phyloP scores from a whole-genome alignment of 352 stramenopile species.

The Globisporangium carolinianum region DNA sequence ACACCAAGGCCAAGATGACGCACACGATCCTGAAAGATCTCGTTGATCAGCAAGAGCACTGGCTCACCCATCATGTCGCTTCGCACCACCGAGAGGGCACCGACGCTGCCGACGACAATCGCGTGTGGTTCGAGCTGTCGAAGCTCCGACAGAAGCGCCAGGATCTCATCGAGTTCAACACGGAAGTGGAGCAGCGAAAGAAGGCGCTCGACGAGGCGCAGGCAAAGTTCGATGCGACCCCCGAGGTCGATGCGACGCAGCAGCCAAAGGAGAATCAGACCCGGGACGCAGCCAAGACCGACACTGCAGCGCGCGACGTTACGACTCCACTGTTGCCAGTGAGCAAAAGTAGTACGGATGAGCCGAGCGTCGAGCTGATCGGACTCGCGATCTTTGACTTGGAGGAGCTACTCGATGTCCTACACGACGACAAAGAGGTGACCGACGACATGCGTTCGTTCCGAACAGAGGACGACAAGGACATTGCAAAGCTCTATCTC shows the following conservation, averaged over 20 bases:
- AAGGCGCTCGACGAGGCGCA: constrained; percentile 6
- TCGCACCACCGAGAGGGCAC: constrained; percentile 15
- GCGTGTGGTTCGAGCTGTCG: constrained; percentile 21
- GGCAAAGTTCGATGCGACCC: constrained; percentile 9
- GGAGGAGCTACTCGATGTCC: constrained; percentile 26
- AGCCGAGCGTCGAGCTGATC: constrained; percentile 22
- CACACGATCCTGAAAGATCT: constrained; percentile 25
- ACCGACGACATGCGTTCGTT: constrained; percentile 38
- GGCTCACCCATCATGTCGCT: constrained; percentile 27
- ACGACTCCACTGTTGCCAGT: not conserved
- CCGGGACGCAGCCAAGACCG: too few species aligned
- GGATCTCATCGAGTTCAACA: constrained; percentile 30
- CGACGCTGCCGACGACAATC: constrained; percentile 15
- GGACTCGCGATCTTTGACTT: constrained; percentile 42
- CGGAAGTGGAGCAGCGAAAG: constrained; percentile 14
- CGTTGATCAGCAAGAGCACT: constrained; percentile 27
- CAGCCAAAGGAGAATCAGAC: too few species aligned
- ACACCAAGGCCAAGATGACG: constrained; percentile 22
- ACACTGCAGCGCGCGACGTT: too few species aligned
- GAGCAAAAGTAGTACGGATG: not conserved
- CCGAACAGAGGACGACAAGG: constrained; percentile 23
- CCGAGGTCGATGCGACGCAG: not conserved
- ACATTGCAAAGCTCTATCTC: constrained; percentile 31
- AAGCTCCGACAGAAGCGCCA: constrained; percentile 43
- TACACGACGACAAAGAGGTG: constrained; percentile 34